These are phyloP conservation scores for Claviceps paspali DNA, from an alignment of 2,329 filamentous ascomycete genomes.

Conservation along the genomic window DNA sequence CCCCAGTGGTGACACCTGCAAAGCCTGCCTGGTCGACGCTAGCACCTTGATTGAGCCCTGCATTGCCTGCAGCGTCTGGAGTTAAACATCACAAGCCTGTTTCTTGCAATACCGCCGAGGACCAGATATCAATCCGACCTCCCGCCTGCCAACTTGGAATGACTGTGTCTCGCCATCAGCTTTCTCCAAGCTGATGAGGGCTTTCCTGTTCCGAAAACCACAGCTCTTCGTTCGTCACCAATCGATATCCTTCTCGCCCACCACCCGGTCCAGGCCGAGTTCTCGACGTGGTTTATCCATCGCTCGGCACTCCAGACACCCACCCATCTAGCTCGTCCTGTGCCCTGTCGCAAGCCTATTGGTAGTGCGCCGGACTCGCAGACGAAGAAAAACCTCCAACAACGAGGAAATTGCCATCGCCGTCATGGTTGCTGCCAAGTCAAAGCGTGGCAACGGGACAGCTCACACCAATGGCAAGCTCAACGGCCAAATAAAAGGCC, in stretches of 20 bases:
- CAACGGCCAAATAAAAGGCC: constrained; percentile 14
- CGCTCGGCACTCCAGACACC: too few relatives aligned
- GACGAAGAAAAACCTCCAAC: neutral
- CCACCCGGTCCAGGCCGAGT: neutral
- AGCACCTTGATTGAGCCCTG: neutral
- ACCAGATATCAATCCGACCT: neutral
- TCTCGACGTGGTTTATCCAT: neutral
- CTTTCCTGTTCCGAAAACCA: neutral
- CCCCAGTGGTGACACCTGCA: neutral
- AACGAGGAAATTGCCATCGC: neutral
- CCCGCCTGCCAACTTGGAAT: neutral
- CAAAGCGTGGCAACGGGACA: constrained; percentile 24
- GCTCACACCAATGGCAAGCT: constrained; percentile 19
- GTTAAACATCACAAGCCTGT: neutral
- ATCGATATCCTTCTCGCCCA: too few relatives aligned
- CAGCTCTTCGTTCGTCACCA: too few relatives aligned
- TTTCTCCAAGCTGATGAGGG: neutral
- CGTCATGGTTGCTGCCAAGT: constrained; percentile 19
- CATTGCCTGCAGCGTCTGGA: neutral
- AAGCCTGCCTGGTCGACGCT: neutral
- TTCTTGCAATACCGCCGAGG: neutral
- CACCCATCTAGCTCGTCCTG: neutral
- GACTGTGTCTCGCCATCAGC: neutral
- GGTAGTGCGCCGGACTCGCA: neutral
- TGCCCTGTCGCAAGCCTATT: neutral